A percentile compares a stretch with the other conserved stretches of the same genome.
phyloP scores from a whole-genome alignment of 352 stramenopile species.

The Phytopythium delawarense region DNA sequence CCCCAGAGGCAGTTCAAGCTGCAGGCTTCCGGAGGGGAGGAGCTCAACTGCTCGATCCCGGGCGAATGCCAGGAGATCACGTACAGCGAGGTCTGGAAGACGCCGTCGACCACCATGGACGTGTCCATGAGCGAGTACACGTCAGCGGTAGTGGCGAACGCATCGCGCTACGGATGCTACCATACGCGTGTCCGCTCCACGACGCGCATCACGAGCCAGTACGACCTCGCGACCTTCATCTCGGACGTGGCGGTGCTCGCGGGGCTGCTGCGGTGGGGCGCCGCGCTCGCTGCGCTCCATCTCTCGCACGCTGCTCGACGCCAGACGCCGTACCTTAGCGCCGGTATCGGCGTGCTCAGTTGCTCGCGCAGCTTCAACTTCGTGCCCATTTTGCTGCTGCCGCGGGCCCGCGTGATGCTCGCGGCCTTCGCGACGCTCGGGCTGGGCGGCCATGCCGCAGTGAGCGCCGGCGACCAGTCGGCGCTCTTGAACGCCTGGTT shows the following conservation, averaged over 20 bases:
- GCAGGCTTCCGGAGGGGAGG: not conserved
- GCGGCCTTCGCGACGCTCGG: conserved; percentile 14
- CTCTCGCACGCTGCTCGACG: conserved; percentile 5
- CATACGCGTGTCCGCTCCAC: conserved; percentile 4
- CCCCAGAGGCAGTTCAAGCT: conserved; percentile 18
- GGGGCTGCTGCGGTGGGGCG: conserved; percentile 25
- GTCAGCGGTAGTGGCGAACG: conserved; percentile 14
- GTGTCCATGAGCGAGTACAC: conserved; percentile 11
- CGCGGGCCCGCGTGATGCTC: conserved; percentile 13
- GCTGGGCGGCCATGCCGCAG: conserved; percentile 1
- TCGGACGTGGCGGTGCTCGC: conserved; percentile 22
- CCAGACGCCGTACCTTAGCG: conserved; percentile 8
- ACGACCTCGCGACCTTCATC: conserved; percentile 29
- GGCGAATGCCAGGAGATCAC: conserved; percentile 2
- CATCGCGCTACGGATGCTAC: conserved; percentile 15
- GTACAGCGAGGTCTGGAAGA: conserved; percentile 8
- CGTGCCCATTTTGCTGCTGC: conserved; percentile 17
- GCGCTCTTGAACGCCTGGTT: conserved; percentile 19
- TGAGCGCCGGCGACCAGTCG: conserved; percentile 7
- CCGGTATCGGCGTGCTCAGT: conserved; percentile 14
- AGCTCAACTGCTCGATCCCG: conserved; percentile 12
- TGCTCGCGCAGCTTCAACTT: conserved; percentile 17
- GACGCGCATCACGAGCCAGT: conserved; percentile 16
- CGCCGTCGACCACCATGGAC: conserved; percentile 5
- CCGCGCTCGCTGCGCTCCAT: conserved; percentile 19